Evolutionary conservation across 2,329 filamentous ascomycete genomes (phyloP).

Genomic region (Aquanectria penicillioides): DNA sequence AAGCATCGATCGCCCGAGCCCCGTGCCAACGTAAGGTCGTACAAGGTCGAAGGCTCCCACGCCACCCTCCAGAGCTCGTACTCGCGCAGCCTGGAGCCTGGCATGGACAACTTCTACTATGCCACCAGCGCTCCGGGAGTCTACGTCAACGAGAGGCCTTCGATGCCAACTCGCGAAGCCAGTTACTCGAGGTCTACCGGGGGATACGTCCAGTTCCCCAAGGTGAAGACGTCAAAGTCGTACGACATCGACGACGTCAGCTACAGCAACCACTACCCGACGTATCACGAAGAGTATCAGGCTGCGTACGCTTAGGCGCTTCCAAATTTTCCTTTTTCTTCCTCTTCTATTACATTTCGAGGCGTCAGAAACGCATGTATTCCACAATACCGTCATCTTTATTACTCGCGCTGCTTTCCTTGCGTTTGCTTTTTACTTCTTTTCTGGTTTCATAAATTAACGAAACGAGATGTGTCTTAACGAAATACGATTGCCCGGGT

Average conservation of each 20-base stretch:
- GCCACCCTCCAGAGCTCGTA: constrained; percentile 43
- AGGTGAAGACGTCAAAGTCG: constrained; percentile 48
- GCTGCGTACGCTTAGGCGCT: constrained; percentile 20
- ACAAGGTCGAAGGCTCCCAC: constrained; percentile 43
- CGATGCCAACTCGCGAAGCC: constrained; percentile 44
- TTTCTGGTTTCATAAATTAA: constrained; percentile 41
- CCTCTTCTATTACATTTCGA: constrained; percentile 34
- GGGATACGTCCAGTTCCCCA: constrained; percentile 38
- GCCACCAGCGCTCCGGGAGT: constrained; percentile 20
- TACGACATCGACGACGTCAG: constrained; percentile 45
- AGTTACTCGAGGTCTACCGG: constrained; percentile 43
- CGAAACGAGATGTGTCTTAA: constrained; percentile 48
- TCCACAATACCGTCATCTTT: constrained; percentile 35
- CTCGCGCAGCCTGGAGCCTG: constrained; percentile 40
- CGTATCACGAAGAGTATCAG: constrained; percentile 39
- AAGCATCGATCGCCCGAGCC: constrained; percentile 48
- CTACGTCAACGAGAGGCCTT: constrained; percentile 40
- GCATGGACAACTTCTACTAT: constrained; percentile 39
- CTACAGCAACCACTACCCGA: constrained; percentile 43
- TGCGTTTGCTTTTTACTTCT: constrained; percentile 32
- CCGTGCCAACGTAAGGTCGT: constrained; percentile 40
- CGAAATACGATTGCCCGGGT: constrained; percentile 41
- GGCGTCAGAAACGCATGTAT: constrained; percentile 42
- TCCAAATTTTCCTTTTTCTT: too few species aligned
- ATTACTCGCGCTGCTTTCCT: constrained; percentile 25